Evolutionary conservation across 331 rosid genomes (phyloP), one percentile per base, ranked within the genome.

Genomic region (Spiraea crenata): DNA sequence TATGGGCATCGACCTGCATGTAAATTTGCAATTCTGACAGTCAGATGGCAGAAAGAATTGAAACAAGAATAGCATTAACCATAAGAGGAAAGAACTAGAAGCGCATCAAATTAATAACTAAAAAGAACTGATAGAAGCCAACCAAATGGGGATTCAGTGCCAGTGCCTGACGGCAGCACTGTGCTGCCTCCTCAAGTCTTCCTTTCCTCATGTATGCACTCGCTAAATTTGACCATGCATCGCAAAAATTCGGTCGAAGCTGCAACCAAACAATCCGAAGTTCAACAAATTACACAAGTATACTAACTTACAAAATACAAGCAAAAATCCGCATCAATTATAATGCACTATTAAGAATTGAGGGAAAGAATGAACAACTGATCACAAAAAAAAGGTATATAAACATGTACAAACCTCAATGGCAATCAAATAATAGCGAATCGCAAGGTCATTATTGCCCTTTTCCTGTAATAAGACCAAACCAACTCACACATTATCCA

Each of bases 121-220:
- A 61, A 44, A 61, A 19, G 0, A 52, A 34, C 47, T 3, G 64
- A 59, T 38, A 41, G 9, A 62, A 51, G 8, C 58, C 62, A 86
- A 91, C 99, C 96, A 95, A 84, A 73, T 74, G 80, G 77, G 99
- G 99, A 81, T 95, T 95, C 52, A 95, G 79, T 5, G 95, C 89
- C 75, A 95, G 96, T 70, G 99, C 99, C 81, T 95, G 99, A 62
- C 96, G 99, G 74, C 99, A 95, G 73, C 98, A 95, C 66, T 91
- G 99, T 9, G 96, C 96, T 10, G 98, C 99, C 84, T 95, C 99
- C n/a, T 78, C 84, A 65, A 86, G 95, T 74, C 96, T 86, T 66
- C 98, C 99, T 81, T 95, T 95, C 54, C 98, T 86, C 99, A 95
- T 91, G 88, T 95, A 95, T 17, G 99, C 98, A 82, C 98, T 95